Evolutionary conservation across 2,329 filamentous ascomycete species (phyloP).

Genomic region (Aspergillus ibericus): DNA sequence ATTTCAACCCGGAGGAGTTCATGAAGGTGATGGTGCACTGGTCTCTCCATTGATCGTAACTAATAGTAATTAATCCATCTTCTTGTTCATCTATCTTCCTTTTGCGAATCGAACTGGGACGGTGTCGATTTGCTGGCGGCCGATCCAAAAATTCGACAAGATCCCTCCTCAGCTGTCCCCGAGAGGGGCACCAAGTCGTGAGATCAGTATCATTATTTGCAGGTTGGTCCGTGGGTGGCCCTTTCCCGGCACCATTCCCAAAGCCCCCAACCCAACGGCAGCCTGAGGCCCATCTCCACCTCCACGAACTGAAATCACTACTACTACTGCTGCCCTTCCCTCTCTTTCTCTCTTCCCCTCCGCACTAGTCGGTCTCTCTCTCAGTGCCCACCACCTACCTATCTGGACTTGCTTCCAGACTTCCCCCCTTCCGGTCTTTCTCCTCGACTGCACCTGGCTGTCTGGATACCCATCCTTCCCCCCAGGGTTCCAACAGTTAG

Average conservation of each 20-base stretch:
- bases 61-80: background rate
- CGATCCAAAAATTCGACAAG: background rate
- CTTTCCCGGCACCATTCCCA: constrained; percentile 6
- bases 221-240: constrained; percentile 1
- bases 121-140: background rate
- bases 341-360: constrained; percentile 14
- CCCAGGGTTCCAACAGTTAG: constrained; percentile 20
- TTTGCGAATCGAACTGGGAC: background rate
- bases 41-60: background rate
- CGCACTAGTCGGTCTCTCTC: constrained; percentile 11
- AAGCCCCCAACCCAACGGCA: constrained; percentile 18
- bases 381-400: background rate
- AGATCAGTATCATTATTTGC: background rate
- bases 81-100: background rate
- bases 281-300: constrained; percentile 20
- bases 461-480: constrained; percentile 16
- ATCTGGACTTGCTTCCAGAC: constrained; percentile 7
- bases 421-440: background rate
- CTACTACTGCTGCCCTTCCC: constrained; percentile 7
- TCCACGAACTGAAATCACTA: constrained; percentile 11
- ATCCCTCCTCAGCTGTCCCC: background rate
- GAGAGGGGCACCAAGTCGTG: background rate
- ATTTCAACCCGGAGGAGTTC: background rate
- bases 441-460: constrained; percentile 15
- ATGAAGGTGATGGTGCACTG: background rate